Evolutionary conservation across 2,329 filamentous ascomycete species (phyloP), one percentile per base, ranked within the genome.

Genomic region (Akanthomyces dipterigenus): DNA sequence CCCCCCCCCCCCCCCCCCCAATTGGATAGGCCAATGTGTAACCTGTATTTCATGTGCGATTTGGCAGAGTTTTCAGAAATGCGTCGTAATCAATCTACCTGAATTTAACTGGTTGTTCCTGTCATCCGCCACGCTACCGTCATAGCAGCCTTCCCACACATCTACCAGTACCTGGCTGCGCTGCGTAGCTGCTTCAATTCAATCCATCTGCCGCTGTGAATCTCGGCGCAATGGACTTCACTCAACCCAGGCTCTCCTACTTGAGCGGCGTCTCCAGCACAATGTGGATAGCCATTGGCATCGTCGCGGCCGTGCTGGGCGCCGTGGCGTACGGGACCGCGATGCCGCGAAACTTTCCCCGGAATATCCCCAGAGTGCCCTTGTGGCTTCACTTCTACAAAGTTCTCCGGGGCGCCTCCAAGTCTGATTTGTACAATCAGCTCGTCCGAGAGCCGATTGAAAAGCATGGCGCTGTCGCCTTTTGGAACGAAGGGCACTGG

Each of bases 401-500:
- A 31, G 49, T 54, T 1, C 26, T 60, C 16, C 24, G 49, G 4
- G 58, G 58, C 8, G 31, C 49, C 3, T 46, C 58, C 12, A 55
- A 46, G 31, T 24, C 38, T 4, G 48, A 60, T 9, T 20, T 60
- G 8, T 60, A 60, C 16, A 60, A 60, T n/a, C 1, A 8, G 3
- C 40, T 48, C 2, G 34, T 61, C 11, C 26, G 58, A 2, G 3
- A 1, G 5, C 42, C 16, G 3, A 49, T 55, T 14, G 58, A 55
- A 22, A 40, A 61, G 51, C 58, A 61, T 20, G 58, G 58, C 28
- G 58, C 42, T 1, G 50, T 61, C 1, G 50, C 40, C 16, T 22
- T 61, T 12, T 61, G 58, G 58, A 53, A 38, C 1, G 49, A 61
- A 12, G 58, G 58, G 3, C 22, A 8, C 8, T 61, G 49, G 58